Conservation (phyloP, 169 alveolate species). For the Cryptosporidium ubiquitum region DNA sequence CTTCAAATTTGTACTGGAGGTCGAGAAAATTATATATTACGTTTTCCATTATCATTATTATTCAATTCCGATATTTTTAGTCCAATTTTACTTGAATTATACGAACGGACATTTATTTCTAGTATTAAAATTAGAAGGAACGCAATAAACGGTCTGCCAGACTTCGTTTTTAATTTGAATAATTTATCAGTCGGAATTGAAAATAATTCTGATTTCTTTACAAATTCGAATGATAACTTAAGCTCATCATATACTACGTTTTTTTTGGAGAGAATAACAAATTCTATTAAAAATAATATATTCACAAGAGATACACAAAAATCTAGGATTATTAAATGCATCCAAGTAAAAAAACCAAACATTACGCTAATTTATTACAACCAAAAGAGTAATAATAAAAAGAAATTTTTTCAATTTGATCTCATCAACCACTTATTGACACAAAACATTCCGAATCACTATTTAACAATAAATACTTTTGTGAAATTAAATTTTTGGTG, state of each 20-base stretch:
- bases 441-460: slow-evolving; percentile 17
- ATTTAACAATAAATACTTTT: slow-evolving; percentile 30
- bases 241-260: slow-evolving; percentile 1
- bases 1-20: not conserved
- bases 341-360: not conserved
- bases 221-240: not conserved
- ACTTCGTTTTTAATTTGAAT: not conserved
- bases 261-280: slow-evolving; percentile 24
- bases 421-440: slow-evolving; percentile 2
- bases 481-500: slow-evolving; percentile 68
- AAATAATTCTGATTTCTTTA: not conserved
- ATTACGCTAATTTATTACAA: not conserved
- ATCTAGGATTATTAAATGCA: not conserved
- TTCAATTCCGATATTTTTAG: not conserved
- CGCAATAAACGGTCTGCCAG: not conserved
- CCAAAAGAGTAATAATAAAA: not conserved
- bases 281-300: slow-evolving; percentile 3
- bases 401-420: not conserved
- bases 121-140: slow-evolving; percentile 1
- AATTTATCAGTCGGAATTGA: slow-evolving; percentile 11
- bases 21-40: not conserved
- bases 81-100: not conserved
- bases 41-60: not conserved
- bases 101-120: not conserved
- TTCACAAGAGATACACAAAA: not conserved